Conservation (phyloP, 257 asterid genomes). For the Dorcoceras hygrometricum region DNA sequence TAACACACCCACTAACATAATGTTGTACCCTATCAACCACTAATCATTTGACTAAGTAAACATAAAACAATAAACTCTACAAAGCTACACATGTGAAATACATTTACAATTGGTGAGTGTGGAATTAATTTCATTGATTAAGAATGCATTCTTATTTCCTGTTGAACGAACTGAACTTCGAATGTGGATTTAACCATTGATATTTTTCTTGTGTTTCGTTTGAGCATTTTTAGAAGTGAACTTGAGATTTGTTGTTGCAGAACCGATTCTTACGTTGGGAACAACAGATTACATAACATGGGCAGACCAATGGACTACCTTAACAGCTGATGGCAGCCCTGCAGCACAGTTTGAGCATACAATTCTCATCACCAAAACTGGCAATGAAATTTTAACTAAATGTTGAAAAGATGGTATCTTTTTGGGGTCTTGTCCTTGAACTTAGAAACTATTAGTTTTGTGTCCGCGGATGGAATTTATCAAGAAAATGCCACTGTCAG, state of each 20-base stretch:
- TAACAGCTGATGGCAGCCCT: constrained; percentile 94
- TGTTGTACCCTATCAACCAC: too few species aligned
- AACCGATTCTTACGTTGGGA: constrained; percentile 91
- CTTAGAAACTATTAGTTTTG: too few species aligned
- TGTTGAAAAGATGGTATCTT: constrained; percentile 14
- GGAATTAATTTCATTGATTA: too few species aligned
- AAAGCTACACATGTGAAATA: too few species aligned
- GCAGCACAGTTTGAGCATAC: constrained; percentile 98
- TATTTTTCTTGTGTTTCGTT: too few species aligned
- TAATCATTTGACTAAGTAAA: too few species aligned
- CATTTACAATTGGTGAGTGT: constrained; percentile 79
- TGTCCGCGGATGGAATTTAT: background rate
- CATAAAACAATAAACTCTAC: too few species aligned
- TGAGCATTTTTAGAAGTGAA: background rate
- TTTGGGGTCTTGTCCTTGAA: background rate
- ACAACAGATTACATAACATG: constrained; percentile 77
- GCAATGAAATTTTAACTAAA: constrained; percentile 86
- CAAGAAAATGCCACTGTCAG: background rate
- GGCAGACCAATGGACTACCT: constrained; percentile 98
- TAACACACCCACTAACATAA: too few species aligned
- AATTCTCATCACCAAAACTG: constrained; percentile 81
- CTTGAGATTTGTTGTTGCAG: constrained; percentile 40
- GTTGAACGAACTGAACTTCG: background rate
- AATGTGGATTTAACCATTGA: background rate
- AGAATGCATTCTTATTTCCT: background rate